Conservation (phyloP, 345 rosid species). For the Populus pruinosa region DNA sequence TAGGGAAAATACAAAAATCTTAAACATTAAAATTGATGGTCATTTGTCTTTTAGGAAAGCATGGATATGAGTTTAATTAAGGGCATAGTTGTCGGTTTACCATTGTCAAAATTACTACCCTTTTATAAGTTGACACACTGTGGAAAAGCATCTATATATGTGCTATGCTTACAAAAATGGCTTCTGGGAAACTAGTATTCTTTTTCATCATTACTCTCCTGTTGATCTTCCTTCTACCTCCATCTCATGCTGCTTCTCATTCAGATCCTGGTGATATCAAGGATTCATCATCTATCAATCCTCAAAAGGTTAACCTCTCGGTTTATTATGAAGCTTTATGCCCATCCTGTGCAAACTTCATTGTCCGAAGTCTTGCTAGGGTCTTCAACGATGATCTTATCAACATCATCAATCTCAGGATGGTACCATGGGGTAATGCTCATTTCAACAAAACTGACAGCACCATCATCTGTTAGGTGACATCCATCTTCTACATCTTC, state of each 20-base stretch:
- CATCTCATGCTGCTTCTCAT: conserved; percentile 15
- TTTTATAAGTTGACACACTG: background rate
- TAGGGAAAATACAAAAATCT: background rate
- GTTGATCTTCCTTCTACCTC: conserved; percentile 8
- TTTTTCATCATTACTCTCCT: background rate
- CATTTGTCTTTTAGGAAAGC: too few species aligned
- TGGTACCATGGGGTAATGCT: conserved; percentile 47
- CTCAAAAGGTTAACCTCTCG: conserved; percentile 35
- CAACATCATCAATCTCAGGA: conserved; percentile 41
- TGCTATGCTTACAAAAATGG: conserved; percentile 22
- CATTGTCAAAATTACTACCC: background rate
- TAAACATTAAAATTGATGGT: background rate
- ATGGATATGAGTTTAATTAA: background rate
- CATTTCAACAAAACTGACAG: conserved; percentile 10
- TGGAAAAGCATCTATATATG: background rate
- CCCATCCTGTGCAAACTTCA: conserved; percentile 29
- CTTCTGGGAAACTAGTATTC: conserved; percentile 4
- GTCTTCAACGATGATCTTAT: conserved; percentile 38
- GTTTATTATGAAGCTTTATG: conserved; percentile 41
- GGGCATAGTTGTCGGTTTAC: conserved; percentile 1
- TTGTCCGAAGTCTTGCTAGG: conserved; percentile 24
- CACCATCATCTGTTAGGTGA: conserved; percentile 36
- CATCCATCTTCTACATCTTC: background rate
- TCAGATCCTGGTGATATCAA: background rate
- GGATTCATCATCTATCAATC: conserved; percentile 1